phyloP scores from a whole-genome alignment of 371 early-diverging fungal species.

The Rhizopus delemar region DNA sequence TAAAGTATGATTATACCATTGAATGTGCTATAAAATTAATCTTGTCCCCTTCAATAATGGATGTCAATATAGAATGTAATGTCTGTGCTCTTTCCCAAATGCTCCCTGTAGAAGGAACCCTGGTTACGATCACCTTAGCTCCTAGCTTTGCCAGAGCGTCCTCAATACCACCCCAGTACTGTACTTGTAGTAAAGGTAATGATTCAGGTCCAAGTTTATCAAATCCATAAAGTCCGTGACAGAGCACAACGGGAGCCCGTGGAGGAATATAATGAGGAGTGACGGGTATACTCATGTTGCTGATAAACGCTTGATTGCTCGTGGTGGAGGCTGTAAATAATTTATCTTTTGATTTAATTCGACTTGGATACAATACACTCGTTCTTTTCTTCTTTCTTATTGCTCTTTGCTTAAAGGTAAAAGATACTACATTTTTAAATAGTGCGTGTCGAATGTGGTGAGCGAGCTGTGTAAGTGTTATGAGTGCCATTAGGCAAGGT shows the following conservation, averaged over 20 bases:
- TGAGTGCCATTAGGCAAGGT: not conserved
- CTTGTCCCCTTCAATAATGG: constrained; percentile 52
- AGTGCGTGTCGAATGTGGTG: not conserved
- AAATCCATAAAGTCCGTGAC: constrained; percentile 91
- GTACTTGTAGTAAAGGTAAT: constrained; percentile 81
- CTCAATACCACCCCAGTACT: constrained; percentile 89
- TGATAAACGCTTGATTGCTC: not conserved
- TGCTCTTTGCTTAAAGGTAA: not conserved
- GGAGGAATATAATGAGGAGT: constrained; percentile 73
- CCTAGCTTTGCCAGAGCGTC: constrained; percentile 82
- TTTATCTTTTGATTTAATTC: not conserved
- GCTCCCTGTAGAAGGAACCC: constrained; percentile 80
- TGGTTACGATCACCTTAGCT: constrained; percentile 78
- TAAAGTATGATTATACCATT: constrained; percentile 63
- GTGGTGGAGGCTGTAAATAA: not conserved
- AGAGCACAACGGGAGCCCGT: constrained; percentile 80
- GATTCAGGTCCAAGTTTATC: constrained; percentile 77
- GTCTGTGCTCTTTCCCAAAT: constrained; percentile 79
- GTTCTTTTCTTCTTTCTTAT: not conserved
- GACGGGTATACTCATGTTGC: constrained; percentile 38
- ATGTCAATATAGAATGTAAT: constrained; percentile 67
- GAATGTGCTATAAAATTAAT: constrained; percentile 90
- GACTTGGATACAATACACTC: constrained; percentile 2
- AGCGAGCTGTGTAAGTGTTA: not conserved
- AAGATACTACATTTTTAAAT: not conserved